Evolutionary conservation across 192 early-diverging fungal species (phyloP).

Genomic region (Jimgerdemannia flammicorona): DNA sequence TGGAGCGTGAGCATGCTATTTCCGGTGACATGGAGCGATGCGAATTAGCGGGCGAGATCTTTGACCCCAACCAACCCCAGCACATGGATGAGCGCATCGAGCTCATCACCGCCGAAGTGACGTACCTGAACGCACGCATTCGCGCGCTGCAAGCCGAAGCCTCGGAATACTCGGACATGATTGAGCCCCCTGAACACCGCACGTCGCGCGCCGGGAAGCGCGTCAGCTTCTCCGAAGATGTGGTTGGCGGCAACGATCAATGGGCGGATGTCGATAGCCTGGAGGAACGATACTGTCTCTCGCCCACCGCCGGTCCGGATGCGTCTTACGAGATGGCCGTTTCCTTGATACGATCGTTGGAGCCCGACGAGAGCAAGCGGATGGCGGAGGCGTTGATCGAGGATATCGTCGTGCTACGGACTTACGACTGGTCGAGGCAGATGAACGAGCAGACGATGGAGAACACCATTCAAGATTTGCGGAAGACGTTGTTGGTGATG

Average conservation of each 20-base stretch:
- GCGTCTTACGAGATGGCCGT: conserved; percentile 46
- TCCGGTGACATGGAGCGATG: conserved; percentile 28
- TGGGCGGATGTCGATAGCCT: conserved; percentile 31
- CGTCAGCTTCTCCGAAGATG: conserved; percentile 33
- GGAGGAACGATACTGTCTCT: conserved; percentile 29
- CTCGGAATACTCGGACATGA: conserved; percentile 19
- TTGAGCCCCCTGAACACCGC: conserved; percentile 9
- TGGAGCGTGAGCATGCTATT: conserved; percentile 44
- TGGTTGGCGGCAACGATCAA: conserved; percentile 16
- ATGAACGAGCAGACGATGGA: conserved; percentile 44
- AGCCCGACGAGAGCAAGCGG: conserved; percentile 42
- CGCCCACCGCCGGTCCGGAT: conserved; percentile 36
- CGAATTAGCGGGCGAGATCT: conserved; percentile 13
- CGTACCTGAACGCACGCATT: conserved; percentile 51
- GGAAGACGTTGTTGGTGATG: conserved; percentile 55
- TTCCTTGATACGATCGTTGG: conserved; percentile 44
- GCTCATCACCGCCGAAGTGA: conserved; percentile 53
- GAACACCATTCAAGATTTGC: conserved; percentile 46
- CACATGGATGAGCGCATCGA: conserved; percentile 56
- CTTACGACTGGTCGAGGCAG: conserved; percentile 38
- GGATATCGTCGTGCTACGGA: conserved; percentile 49
- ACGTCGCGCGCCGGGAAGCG: conserved; percentile 13
- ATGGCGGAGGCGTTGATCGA: conserved; percentile 52
- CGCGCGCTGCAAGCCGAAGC: conserved; percentile 47
- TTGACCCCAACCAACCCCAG: conserved; percentile 28